phyloP scores from a whole-genome alignment of 106 monocot species.

The Platanthera zijinensis region DNA sequence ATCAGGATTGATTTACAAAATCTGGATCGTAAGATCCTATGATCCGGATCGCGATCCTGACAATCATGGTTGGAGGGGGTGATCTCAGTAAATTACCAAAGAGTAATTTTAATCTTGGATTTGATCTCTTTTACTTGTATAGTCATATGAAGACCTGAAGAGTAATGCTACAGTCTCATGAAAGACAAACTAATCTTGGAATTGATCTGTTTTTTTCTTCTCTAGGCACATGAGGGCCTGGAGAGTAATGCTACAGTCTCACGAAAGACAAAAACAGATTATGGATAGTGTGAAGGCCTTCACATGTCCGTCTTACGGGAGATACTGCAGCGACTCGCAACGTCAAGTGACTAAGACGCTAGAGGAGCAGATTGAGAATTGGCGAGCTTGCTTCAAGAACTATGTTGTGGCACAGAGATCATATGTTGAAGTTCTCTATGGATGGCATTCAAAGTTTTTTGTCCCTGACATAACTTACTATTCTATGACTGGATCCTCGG shows the following conservation, averaged over 20 bases:
- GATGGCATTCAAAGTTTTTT: conserved; percentile 87
- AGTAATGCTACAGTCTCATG: conserved; percentile 85
- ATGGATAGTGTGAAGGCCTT: conserved; percentile 66
- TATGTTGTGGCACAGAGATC: conserved; percentile 64
- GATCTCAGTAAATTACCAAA: too few relatives aligned
- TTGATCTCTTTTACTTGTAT: neutral
- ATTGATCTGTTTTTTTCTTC: conserved; percentile 20
- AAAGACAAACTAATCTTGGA: conserved; percentile 36
- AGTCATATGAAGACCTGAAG: conserved; percentile 55
- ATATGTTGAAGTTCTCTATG: conserved; percentile 76
- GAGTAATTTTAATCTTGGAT: neutral
- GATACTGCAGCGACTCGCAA: conserved; percentile 74
- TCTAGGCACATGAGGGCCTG: conserved; percentile 37
- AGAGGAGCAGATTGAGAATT: conserved; percentile 68
- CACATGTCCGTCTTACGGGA: conserved; percentile 77
- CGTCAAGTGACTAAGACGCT: conserved; percentile 68
- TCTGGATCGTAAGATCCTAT: too few relatives aligned
- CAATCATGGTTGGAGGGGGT: too few relatives aligned
- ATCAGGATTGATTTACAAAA: too few relatives aligned
- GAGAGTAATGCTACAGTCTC: conserved; percentile 85
- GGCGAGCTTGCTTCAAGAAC: conserved; percentile 58
- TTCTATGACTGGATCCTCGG: conserved; percentile 29
- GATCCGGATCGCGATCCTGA: too few relatives aligned
- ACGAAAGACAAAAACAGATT: conserved; percentile 82
- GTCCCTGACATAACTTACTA: conserved; percentile 51